A percentile compares a stretch with the other conserved stretches of the same genome.
Conservation (phyloP, 495 filamentous ascomycete genomes). For the Amphirosellinia nigrospora region DNA sequence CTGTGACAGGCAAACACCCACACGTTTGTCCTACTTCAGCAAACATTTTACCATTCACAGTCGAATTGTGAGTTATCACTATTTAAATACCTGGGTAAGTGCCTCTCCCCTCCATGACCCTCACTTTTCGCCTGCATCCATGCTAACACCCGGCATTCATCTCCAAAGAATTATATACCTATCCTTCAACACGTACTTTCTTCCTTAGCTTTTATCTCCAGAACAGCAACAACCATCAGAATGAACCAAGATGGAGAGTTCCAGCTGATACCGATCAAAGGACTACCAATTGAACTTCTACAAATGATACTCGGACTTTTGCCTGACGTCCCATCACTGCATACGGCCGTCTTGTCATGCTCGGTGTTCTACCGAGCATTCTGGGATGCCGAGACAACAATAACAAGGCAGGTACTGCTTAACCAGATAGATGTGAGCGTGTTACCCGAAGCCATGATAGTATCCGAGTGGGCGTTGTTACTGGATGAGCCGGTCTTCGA, state of each 20-base stretch:
- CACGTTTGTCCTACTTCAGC: too few species aligned
- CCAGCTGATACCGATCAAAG: neutral
- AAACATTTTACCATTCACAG: too few species aligned
- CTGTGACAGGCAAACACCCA: too few species aligned
- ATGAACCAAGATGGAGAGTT: neutral
- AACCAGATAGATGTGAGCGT: slow-evolving; percentile 12
- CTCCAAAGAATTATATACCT: too few species aligned
- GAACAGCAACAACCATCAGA: too few species aligned
- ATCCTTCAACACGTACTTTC: too few species aligned
- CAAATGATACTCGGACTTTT: neutral
- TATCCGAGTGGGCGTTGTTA: neutral
- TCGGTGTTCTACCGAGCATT: neutral
- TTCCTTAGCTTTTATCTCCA: too few species aligned
- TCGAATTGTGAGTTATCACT: too few species aligned
- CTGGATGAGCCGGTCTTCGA: neutral
- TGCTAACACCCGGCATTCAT: too few species aligned
- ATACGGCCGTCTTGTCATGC: slow-evolving; percentile 1
- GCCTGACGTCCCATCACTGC: neutral
- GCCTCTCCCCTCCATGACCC: too few species aligned
- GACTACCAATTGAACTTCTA: neutral
- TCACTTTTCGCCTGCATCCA: too few species aligned
- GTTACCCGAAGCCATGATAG: neutral
- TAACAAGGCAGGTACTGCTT: neutral
- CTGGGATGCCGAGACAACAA: neutral
- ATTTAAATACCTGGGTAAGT: too few species aligned